These are phyloP conservation scores for Aspergillus funiculosus DNA, from an alignment of 495 filamentous ascomycete species.

Conservation along the genomic window DNA sequence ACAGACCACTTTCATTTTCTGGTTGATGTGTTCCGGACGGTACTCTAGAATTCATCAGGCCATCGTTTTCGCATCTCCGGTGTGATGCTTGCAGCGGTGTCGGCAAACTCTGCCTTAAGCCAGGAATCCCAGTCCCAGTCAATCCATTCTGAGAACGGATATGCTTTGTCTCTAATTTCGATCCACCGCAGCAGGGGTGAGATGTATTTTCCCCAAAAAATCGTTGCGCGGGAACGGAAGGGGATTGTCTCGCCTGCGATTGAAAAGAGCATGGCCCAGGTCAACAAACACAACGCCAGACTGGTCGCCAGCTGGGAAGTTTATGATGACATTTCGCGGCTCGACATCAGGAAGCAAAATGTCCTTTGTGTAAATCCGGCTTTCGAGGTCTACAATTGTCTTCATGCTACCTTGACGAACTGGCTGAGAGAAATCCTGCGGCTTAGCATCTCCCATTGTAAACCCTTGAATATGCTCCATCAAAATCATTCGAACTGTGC, in stretches of 20 bases:
- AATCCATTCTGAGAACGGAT: constrained; percentile 18
- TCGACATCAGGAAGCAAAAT: too few species aligned
- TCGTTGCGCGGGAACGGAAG: constrained; percentile 7
- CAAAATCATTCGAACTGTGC: constrained; percentile 24
- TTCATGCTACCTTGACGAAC: too few species aligned
- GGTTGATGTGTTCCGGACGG: too few species aligned
- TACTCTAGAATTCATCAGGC: constrained; percentile 13
- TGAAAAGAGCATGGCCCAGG: constrained; percentile 19
- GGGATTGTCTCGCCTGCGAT: constrained; percentile 19
- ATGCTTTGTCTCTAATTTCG: constrained; percentile 1
- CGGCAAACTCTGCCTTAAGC: constrained; percentile 18
- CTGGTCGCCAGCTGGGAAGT: too few species aligned
- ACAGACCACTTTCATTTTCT: too few species aligned
- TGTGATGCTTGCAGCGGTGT: constrained; percentile 18
- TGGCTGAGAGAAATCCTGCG: too few species aligned
- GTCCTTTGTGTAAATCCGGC: too few species aligned
- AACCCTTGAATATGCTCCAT: too few species aligned
- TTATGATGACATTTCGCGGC: too few species aligned
- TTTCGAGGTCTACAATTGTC: too few species aligned
- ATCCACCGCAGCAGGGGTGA: constrained; percentile 21
- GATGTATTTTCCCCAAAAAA: constrained; percentile 21
- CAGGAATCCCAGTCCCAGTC: constrained; percentile 24
- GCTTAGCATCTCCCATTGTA: too few species aligned
- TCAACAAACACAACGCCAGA: too few species aligned
- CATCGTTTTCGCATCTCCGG: constrained; percentile 20